phyloP scores from a whole-genome alignment of 345 rosid genomes.

The Excoecaria agallocha region DNA sequence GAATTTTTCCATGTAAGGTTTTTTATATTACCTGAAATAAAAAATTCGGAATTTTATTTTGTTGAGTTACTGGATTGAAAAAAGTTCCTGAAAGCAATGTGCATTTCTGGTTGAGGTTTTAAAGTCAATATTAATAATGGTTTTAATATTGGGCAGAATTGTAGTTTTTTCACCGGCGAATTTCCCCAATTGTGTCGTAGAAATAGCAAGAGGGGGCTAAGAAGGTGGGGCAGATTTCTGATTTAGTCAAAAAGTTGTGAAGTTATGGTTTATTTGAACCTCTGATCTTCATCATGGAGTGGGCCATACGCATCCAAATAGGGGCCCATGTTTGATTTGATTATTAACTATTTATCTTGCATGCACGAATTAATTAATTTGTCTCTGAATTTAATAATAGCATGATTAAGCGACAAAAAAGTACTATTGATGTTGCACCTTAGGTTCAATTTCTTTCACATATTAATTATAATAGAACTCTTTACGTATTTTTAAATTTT shows the following conservation, averaged over 20 bases:
- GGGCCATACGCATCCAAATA: constrained; percentile 25
- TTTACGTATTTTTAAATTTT: background rate
- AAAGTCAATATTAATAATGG: too few species aligned
- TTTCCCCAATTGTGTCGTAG: too few species aligned
- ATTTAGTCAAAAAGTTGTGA: constrained; percentile 22
- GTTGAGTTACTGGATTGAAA: too few species aligned
- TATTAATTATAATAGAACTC: background rate
- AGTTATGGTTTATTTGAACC: constrained; percentile 17
- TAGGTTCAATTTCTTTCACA: constrained; percentile 3
- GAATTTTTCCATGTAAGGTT: too few species aligned
- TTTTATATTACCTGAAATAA: too few species aligned
- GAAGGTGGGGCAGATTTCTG: constrained; percentile 1
- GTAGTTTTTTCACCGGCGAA: too few species aligned
- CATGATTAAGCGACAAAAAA: background rate
- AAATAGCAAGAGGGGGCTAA: too few species aligned
- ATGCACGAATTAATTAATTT: background rate
- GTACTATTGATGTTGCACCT: background rate
- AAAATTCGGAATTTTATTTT: too few species aligned
- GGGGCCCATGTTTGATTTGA: constrained; percentile 37
- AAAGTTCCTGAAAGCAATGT: too few species aligned
- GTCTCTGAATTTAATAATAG: background rate
- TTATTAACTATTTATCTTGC: constrained; percentile 5
- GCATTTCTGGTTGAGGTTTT: too few species aligned
- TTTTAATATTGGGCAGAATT: too few species aligned
- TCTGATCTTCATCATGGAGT: constrained; percentile 23